A percentile compares a stretch with the other conserved stretches of the same genome.
Conservation (phyloP, 176 grass and related monocot genomes). For the Pontederia paniculata region DNA sequence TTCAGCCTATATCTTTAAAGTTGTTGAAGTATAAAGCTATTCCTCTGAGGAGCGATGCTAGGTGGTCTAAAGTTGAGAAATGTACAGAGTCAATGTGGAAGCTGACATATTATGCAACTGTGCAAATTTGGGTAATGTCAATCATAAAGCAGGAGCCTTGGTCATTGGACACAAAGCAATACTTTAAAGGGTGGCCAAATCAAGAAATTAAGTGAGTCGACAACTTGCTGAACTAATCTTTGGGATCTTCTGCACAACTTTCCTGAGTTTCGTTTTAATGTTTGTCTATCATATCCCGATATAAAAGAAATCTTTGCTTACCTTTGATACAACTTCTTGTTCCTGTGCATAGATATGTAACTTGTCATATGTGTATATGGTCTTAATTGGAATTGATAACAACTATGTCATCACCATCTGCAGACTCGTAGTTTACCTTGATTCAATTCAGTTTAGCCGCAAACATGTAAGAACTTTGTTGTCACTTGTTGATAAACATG, state of each 20-base stretch:
- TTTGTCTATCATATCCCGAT: not conserved
- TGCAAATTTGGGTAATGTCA: slow-evolving; percentile 76
- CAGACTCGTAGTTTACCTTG: too few species aligned
- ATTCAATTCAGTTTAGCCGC: too few species aligned
- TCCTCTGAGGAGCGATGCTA: slow-evolving; percentile 42
- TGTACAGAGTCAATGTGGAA: slow-evolving; percentile 99
- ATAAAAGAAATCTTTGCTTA: too few species aligned
- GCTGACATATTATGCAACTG: slow-evolving; percentile 73
- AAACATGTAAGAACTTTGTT: too few species aligned
- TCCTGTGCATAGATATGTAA: too few species aligned
- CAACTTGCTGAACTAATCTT: not conserved
- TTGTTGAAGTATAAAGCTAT: slow-evolving; percentile 48
- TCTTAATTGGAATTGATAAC: too few species aligned
- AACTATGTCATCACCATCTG: too few species aligned
- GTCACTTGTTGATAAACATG: too few species aligned
- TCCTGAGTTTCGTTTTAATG: not conserved
- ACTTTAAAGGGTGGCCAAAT: slow-evolving; percentile 77
- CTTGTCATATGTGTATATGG: too few species aligned
- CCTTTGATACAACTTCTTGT: too few species aligned
- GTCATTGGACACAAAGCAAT: slow-evolving; percentile 67
- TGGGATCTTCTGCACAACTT: slow-evolving; percentile 6
- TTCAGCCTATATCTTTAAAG: slow-evolving; percentile 63
- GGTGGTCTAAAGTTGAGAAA: slow-evolving; percentile 59
- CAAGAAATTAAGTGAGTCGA: slow-evolving; percentile 58
- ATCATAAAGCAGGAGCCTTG: slow-evolving; percentile 81